Base-by-base conservation (phyloP, 257 asterid genomes). In the Solanum corneliomulleri region DNA sequence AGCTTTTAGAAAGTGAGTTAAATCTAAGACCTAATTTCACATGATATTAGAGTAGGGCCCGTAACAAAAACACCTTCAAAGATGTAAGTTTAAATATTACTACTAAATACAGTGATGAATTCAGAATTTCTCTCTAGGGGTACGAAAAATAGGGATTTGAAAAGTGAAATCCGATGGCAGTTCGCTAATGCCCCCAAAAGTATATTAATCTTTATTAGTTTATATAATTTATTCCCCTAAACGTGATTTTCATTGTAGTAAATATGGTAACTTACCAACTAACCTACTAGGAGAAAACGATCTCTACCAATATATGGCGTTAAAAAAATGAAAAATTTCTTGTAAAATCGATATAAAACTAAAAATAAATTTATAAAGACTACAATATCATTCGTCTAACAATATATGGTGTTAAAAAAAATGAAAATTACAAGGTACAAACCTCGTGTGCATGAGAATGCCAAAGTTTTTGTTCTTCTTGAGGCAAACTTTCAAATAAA, bases 401-500 rank as follows among this genome's bases (percentile, higher is more conserved):
- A 18, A 56, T 47, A 47, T 14, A 47, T 6, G 62, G 62, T 7
- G 25, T 56, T 20, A 2, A n/a, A 64, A 62, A n/a, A 64, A 11
- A 27, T 25, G 13, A 68, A 27, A 68, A 68, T 29, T 13, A 35
- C 6, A 68, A 68, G 37, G 35, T 27, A 68, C 21, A 15, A 52
- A 49, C 98, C 94, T 94, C 98, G 71, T 93, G 92, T 41, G 93
- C 96, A 86, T 95, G 98, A 71, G 98, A 94, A 74, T 95, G 99
- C 99, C 99, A 96, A 16, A 96, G 93, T 88, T 91, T 95, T 87
- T 95, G 99, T 83, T 96, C 98, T 82, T 95, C 98, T 1, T 93
- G 93, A 8, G 92, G 89, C 16, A 96, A 92, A 3, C 92, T 88
- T 8, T 93, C 92, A 68, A 96, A 95, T 13, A 95, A 44, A 3